These are phyloP conservation scores for Fraxinus dipetala DNA, from an alignment of 305 asterid species.

Conservation along the genomic window DNA sequence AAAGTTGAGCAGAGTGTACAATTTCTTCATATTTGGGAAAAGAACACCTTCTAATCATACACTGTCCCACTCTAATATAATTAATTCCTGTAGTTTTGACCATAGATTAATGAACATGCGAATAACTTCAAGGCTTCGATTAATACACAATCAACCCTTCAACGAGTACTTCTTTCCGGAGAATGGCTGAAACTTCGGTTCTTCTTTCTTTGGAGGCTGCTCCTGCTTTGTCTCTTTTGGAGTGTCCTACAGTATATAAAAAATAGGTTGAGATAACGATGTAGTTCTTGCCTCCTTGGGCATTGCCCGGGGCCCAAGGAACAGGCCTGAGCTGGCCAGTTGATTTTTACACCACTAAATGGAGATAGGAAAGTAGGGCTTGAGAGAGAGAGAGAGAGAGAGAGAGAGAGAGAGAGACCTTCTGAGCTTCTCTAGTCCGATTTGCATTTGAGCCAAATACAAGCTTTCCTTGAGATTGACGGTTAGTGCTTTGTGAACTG, in stretches of 20 bases:
- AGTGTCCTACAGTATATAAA: conserved; percentile 45
- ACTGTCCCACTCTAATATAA: not conserved
- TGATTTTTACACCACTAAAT: not conserved
- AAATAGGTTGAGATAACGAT: not conserved
- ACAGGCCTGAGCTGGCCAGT: not conserved
- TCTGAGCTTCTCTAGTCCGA: conserved; percentile 45
- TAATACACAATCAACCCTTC: not conserved
- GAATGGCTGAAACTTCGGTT: conserved; percentile 18
- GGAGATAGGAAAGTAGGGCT: not conserved
- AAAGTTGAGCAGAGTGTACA: not conserved
- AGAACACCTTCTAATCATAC: not conserved
- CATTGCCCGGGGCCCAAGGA: not conserved
- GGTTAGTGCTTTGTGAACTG: conserved; percentile 55
- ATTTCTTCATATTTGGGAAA: not conserved
- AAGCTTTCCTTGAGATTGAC: conserved; percentile 86
- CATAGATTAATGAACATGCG: not conserved
- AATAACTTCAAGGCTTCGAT: not conserved
- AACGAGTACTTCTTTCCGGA: not conserved
- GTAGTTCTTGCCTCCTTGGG: not conserved
- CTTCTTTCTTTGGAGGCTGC: conserved; percentile 69
- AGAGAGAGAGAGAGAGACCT: conserved; percentile 36
- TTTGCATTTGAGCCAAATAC: conserved; percentile 75
- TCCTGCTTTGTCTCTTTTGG: conserved; percentile 58
- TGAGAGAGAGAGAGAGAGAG: not conserved
- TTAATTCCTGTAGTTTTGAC: not conserved